Evolutionary conservation across 306 rosid species (phyloP).

Genomic region (Quercus suber): DNA sequence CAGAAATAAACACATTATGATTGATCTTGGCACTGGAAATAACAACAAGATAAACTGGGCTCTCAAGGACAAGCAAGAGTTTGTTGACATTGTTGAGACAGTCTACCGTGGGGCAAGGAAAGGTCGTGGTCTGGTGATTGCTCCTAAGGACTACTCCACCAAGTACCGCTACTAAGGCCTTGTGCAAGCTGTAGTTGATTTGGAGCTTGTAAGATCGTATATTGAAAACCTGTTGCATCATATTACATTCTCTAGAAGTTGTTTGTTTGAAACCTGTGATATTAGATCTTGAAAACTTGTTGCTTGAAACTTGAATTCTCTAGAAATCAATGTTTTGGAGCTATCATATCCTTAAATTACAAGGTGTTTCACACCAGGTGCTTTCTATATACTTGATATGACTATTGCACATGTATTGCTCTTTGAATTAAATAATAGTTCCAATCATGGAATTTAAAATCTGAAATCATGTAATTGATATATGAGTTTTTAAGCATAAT

Average conservation of each 20-base stretch:
- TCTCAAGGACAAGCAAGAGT: constrained; percentile 95
- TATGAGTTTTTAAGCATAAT: too few species aligned
- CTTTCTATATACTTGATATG: too few species aligned
- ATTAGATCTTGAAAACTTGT: not conserved
- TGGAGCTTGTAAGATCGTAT: not conserved
- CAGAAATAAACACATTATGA: constrained; percentile 97
- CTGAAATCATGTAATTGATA: too few species aligned
- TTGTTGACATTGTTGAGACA: constrained; percentile 83
- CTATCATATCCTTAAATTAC: not conserved
- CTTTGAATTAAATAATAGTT: too few species aligned
- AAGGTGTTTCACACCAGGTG: too few species aligned
- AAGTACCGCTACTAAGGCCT: constrained; percentile 75
- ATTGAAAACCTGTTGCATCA: not conserved
- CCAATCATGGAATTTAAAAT: too few species aligned
- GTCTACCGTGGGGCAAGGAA: constrained; percentile 88
- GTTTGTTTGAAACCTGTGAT: not conserved
- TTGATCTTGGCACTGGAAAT: constrained; percentile 95
- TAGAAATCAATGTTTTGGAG: not conserved
- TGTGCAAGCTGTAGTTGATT: not conserved
- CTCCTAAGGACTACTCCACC: constrained; percentile 96
- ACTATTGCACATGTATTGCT: too few species aligned
- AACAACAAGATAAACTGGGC: constrained; percentile 99
- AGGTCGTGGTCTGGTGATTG: constrained; percentile 92
- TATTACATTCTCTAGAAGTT: not conserved
- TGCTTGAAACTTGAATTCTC: not conserved